phyloP scores from a whole-genome alignment of 305 asterid species.

The Petunia hybrid region DNA sequence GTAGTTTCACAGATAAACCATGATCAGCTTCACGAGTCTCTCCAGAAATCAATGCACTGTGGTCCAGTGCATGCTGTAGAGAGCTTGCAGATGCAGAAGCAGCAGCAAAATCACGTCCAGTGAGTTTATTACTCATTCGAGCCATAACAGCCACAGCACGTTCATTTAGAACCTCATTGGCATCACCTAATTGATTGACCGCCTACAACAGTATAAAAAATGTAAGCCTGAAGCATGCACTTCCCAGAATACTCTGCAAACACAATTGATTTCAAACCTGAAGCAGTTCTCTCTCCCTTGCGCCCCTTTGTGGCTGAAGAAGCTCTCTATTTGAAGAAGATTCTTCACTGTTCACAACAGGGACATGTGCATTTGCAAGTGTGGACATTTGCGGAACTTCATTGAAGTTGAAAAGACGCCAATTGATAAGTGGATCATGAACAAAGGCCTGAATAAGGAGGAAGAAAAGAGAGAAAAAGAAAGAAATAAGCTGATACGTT shows the following conservation, averaged over 20 bases:
- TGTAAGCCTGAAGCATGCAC: conserved; percentile 30
- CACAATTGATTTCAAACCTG: conserved; percentile 56
- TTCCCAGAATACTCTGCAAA: neutral
- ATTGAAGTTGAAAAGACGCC: conserved; percentile 98
- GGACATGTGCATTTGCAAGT: conserved; percentile 62
- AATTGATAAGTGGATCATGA: conserved; percentile 95
- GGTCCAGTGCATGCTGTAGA: conserved; percentile 69
- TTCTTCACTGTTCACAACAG: conserved; percentile 72
- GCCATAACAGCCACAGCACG: conserved; percentile 97
- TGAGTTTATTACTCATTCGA: conserved; percentile 95
- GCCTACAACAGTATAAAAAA: conserved; percentile 58
- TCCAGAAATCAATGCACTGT: conserved; percentile 63
- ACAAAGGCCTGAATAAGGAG: conserved; percentile 81
- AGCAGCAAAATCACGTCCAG: conserved; percentile 87
- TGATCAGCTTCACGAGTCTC: conserved; percentile 91
- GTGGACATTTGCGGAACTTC: conserved; percentile 95
- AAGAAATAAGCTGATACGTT: neutral
- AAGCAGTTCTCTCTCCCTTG: conserved; percentile 92
- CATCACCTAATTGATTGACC: conserved; percentile 95
- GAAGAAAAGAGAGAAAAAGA: neutral
- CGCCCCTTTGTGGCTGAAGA: conserved; percentile 88
- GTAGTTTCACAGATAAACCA: conserved; percentile 92
- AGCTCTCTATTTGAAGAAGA: conserved; percentile 64
- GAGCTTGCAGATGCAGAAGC: conserved; percentile 68
- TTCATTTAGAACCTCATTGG: conserved; percentile 96